Evolutionary conservation across 352 stramenopile species (phyloP), one percentile per base, ranked within the genome.

Genomic region (Phytophthora fragariae): DNA sequence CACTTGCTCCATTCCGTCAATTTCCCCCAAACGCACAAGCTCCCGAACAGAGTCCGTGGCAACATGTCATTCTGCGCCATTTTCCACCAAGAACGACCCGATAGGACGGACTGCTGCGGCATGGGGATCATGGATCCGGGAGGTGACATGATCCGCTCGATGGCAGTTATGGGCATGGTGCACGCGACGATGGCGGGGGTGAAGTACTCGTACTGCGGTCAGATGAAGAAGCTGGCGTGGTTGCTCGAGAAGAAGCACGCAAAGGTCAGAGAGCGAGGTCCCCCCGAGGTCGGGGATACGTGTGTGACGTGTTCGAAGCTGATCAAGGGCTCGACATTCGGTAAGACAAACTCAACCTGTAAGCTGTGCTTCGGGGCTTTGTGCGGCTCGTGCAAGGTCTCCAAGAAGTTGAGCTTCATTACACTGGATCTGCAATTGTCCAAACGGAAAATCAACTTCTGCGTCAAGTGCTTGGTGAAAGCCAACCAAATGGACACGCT

Each of bases 21-120:
- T 6, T 75, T 78, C 10, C 71, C 65, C 9, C 47, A 72, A 31
- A 68, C 59, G 1, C 70, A 73, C 15, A 39, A 79, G 11, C 55
- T 74, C 0, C 71, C 71, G 3, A 44, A 49, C 33, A 68, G 68
- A 21, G 46, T 77, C 2, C 71, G 80, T 7, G 80, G 77, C 39
- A 84, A 83, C 55, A 79, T 87, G 33, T 84, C 80, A 1, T 68
- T 83, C 19, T 80, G 74, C 31, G 72, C 49, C 5, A 56, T 84
- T 24, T 84, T 80, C 62, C 72, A 73, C 50, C 66, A 78, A 33
- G 56, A 67, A 33, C 66, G 50, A 5, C 24, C 56, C 0, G 68
- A 74, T 44, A 33, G 27, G 41, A 74, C 68, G 4, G 71, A 78
- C 19, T 72, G 61, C 17, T 49, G 39, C 15, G 71, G 62, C 1